phyloP scores from a whole-genome alignment of 2,329 filamentous ascomycete species.

The Zymoseptoria passerinii region DNA sequence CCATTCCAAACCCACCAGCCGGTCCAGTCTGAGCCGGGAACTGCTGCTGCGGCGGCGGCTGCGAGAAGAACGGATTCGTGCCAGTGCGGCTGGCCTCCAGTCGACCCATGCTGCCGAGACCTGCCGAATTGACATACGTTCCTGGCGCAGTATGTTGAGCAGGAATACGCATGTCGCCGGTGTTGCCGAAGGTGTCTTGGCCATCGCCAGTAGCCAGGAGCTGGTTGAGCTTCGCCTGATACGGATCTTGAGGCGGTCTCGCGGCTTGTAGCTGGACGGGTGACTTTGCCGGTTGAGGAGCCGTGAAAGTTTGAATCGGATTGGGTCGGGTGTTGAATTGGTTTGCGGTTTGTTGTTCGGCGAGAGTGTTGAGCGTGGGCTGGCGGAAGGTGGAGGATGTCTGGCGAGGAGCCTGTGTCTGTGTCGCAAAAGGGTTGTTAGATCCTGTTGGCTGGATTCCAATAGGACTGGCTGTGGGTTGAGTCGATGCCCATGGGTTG shows the following conservation, averaged over 20 bases:
- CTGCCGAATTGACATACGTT: slow-evolving; percentile 92
- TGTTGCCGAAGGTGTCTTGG: slow-evolving; percentile 95
- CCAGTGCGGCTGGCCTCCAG: slow-evolving; percentile 62
- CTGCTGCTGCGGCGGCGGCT: slow-evolving; percentile 36
- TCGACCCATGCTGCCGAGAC: slow-evolving; percentile 59
- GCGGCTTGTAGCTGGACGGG: slow-evolving; percentile 37
- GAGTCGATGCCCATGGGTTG: slow-evolving; percentile 73
- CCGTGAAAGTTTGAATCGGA: slow-evolving; percentile 29
- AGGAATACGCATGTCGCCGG: slow-evolving; percentile 90
- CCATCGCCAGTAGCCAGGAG: slow-evolving; percentile 82
- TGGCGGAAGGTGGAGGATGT: slow-evolving; percentile 47
- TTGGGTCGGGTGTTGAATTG: slow-evolving; percentile 50
- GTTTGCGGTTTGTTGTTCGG: slow-evolving; percentile 73
- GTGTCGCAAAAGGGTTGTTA: slow-evolving; percentile 89
- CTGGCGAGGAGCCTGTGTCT: slow-evolving; percentile 51
- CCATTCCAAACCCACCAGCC: slow-evolving; percentile 38
- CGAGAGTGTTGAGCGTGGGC: slow-evolving; percentile 65
- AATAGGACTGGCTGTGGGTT: slow-evolving; percentile 53
- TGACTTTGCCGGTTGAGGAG: slow-evolving; percentile 40
- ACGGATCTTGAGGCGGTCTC: slow-evolving; percentile 43
- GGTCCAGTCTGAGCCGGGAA: slow-evolving; percentile 46
- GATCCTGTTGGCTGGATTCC: slow-evolving; percentile 85
- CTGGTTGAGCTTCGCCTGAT: slow-evolving; percentile 69
- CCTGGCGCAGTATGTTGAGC: slow-evolving; percentile 94
- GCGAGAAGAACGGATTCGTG: slow-evolving; percentile 86